Conservation (phyloP, 305 asterid genomes). For the Fraxinus floribunda region DNA sequence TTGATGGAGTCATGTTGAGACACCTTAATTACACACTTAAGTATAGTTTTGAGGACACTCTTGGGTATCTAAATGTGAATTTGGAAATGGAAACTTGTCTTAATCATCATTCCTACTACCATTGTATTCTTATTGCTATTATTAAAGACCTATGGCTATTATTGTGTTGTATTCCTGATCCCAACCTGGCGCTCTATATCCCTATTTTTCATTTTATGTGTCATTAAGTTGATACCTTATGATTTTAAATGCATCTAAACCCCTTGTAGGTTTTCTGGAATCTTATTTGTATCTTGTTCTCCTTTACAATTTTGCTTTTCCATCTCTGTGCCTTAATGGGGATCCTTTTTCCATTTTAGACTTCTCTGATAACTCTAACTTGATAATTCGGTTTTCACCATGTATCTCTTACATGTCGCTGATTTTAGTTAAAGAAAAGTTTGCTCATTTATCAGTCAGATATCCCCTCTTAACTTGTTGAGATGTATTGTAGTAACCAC, state of each 20-base stretch:
- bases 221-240: not conserved
- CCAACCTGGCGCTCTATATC: not conserved
- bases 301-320: not conserved
- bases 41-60: not conserved
- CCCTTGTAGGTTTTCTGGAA: not conserved
- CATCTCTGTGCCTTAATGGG: not conserved
- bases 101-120: not conserved
- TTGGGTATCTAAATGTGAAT: not conserved
- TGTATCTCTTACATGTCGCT: not conserved
- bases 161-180: not conserved
- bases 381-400: not conserved
- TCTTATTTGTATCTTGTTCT: not conserved
- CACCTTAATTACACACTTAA: not conserved
- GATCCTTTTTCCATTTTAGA: not conserved
- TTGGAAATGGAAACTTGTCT: not conserved
- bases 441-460: not conserved
- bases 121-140: not conserved
- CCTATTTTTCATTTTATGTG: not conserved
- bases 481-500: not conserved
- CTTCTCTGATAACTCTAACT: not conserved
- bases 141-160: not conserved
- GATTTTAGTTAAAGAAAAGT: not conserved
- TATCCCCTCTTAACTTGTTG: not conserved
- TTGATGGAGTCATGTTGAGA: not conserved
- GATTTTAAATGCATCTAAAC: not conserved